Evolutionary conservation across 345 rosid species (phyloP).

Genomic region (Salix arbutifolia): DNA sequence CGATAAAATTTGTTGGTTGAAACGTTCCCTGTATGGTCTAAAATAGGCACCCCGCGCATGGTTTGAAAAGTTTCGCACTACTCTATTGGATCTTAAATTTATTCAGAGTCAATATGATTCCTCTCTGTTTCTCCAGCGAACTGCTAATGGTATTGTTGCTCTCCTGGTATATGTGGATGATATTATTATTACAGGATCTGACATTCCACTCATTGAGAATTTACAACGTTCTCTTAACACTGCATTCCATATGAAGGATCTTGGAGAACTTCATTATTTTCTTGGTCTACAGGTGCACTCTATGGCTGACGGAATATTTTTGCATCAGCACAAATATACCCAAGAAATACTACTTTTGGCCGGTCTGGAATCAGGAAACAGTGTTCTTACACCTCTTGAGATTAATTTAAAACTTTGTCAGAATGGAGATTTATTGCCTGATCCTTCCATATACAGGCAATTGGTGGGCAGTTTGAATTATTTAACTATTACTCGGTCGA

Average conservation of each 20-base stretch:
- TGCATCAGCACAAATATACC: neutral
- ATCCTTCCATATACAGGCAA: neutral
- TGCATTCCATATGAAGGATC: neutral
- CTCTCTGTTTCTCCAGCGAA: neutral
- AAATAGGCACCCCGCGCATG: neutral
- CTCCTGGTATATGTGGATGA: no score
- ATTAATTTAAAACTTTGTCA: neutral
- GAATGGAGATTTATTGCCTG: neutral
- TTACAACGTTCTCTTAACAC: neutral
- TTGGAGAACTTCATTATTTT: neutral
- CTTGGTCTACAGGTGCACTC: neutral
- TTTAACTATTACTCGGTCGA: no score
- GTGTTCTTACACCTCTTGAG: neutral
- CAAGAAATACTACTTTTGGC: no score
- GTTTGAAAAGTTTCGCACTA: neutral
- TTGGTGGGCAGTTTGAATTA: slow-evolving; percentile 2
- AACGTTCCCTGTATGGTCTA: neutral
- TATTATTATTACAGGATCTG: neutral
- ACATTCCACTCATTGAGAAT: neutral
- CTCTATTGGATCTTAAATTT: neutral
- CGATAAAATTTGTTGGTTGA: neutral
- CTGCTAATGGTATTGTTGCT: neutral
- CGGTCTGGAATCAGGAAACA: no score
- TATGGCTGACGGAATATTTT: neutral
- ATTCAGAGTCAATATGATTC: neutral